A percentile compares a stretch with the other conserved stretches of the same genome.
Evolutionary conservation across 441 rosid genomes (phyloP).

Genomic region (Cnidoscolus chayamansa): DNA sequence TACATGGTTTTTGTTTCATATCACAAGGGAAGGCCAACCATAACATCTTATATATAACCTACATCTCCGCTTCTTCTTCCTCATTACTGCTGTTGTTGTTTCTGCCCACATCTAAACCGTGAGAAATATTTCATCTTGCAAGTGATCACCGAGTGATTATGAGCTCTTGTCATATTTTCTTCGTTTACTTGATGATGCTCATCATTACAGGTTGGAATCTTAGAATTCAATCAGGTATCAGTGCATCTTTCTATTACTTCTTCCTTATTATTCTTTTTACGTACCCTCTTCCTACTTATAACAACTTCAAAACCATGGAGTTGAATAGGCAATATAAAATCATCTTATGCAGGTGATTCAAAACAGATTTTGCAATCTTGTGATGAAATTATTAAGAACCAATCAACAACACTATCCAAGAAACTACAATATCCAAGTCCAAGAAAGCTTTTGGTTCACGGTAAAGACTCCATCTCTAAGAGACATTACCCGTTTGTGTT

Average conservation of each 20-base stretch:
- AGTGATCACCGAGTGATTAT: constrained; percentile 20
- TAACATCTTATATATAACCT: background rate
- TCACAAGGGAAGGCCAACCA: background rate
- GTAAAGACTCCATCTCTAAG: constrained; percentile 23
- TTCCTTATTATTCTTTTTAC: background rate
- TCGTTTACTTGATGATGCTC: constrained; percentile 28
- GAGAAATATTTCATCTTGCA: constrained; percentile 12
- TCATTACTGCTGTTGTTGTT: background rate
- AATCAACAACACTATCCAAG: constrained; percentile 1
- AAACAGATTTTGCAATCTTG: constrained; percentile 10
- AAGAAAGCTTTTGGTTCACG: constrained; percentile 36
- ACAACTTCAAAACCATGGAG: no score
- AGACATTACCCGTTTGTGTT: no score
- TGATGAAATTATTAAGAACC: constrained; percentile 16
- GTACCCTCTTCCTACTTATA: background rate
- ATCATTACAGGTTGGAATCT: constrained; percentile 19
- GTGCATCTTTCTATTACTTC: background rate
- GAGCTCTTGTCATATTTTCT: constrained; percentile 29
- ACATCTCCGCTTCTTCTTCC: background rate
- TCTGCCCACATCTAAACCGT: background rate
- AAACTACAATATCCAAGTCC: constrained; percentile 14
- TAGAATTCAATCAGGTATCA: constrained; percentile 24
- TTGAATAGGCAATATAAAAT: background rate
- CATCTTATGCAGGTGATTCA: constrained; percentile 21
- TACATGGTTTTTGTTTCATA: background rate